Evolutionary conservation across 192 early-diverging fungal species (phyloP).

Genomic region (Kappamyces sp.): DNA sequence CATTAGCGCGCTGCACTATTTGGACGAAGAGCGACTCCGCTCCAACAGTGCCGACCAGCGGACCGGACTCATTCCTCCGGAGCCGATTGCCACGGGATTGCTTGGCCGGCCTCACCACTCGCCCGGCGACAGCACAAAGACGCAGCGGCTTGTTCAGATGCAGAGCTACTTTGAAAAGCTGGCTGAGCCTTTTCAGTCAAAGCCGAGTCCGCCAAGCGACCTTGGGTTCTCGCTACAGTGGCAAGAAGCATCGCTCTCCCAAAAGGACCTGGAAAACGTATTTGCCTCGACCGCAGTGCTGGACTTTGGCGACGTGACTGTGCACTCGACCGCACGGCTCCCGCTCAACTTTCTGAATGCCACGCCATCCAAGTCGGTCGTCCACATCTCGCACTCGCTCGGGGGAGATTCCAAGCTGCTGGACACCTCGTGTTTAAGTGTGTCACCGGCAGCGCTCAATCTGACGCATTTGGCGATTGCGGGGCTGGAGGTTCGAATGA

Average conservation of each 20-base stretch:
- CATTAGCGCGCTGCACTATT: conserved; percentile 28
- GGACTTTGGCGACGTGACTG: conserved; percentile 38
- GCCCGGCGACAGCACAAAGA: conserved; percentile 9
- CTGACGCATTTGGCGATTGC: conserved; percentile 29
- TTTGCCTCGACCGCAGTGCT: conserved; percentile 23
- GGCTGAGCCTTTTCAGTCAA: not conserved
- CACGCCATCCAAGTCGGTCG: conserved; percentile 17
- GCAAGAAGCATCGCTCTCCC: conserved; percentile 24
- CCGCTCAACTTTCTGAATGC: conserved; percentile 42
- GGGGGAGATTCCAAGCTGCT: not conserved
- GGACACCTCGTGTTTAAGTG: conserved; percentile 6
- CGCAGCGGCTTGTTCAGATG: not conserved
- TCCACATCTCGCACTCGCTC: conserved; percentile 31
- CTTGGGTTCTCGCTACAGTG: not conserved
- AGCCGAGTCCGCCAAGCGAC: conserved; percentile 1
- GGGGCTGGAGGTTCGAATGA: conserved; percentile 29
- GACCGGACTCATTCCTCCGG: conserved; percentile 17
- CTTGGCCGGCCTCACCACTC: not conserved
- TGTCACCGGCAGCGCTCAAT: conserved; percentile 22
- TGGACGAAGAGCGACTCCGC: conserved; percentile 18
- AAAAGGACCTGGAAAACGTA: conserved; percentile 32
- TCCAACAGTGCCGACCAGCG: not conserved
- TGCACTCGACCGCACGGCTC: conserved; percentile 29
- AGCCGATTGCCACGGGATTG: conserved; percentile 16
- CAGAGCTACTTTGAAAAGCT: not conserved